Evolutionary conservation across 495 filamentous ascomycete genomes (phyloP), one percentile per base, ranked within the genome.

Genomic region (Aspergillus affinis): DNA sequence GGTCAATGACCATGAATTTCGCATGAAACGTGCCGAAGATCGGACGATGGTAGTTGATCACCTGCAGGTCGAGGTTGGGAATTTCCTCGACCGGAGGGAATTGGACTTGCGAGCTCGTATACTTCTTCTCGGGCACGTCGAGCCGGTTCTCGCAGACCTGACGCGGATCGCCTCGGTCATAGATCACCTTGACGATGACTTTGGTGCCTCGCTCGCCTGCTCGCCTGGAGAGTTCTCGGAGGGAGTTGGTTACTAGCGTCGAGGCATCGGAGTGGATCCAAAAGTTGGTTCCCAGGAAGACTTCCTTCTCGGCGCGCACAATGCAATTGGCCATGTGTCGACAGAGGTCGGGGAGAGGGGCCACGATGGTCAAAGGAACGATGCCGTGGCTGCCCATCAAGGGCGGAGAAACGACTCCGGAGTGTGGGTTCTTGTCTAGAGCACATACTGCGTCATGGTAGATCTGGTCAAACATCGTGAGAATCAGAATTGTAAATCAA

Each of bases 301-400:
- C 83, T 67, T 93, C 90, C 48, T 78, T 82, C 67, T 90, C 78
- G 1, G 89, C 89, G 1, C 88, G 81, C 17, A 79, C 88, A 54
- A 93, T 91, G 19, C 88, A 79, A 65, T 92, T 92, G 15, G 86
- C 84, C 75, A 89, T 86, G 72, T 92, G 88, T 6, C 88, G 80
- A 55, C 81, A 81, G 49, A 91, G 85, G 65, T 93, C 90, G 4
- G 85, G 84, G 12, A 92, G 67, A 59, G 83, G 80, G 0, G 86
- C 86, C 20, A 91, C 82, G 48, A 91, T 81, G 5, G 88, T 88
- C 65, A 92, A 67, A 0, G 89, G 88, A 12, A 90, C 71, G 1
- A 80, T 80, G 2, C 89, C 90, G 55, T 75, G 78, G 59, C 81
- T 86, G 0, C 89, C 90, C 77, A 91, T 86, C n/a, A 92, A 65